Base-by-base conservation (phyloP, 2,329 filamentous ascomycete species). In the Calonectria henricotiae region DNA sequence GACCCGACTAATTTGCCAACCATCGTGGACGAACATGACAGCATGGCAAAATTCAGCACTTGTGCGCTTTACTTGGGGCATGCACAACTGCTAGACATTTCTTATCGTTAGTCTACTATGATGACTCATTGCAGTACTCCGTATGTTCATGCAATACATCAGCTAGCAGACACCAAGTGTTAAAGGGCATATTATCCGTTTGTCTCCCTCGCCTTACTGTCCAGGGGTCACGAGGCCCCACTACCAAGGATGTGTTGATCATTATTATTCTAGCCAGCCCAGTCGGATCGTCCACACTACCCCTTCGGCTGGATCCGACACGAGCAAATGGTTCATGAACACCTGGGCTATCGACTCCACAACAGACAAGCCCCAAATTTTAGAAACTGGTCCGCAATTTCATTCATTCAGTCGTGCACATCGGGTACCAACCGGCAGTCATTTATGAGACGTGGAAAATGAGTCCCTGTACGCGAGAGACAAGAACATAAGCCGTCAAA, bases 181-280 rank as follows among this genome's bases (percentile, higher is more conserved):
- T 37, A 37, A 37, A 11, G 35, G 43, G 7, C 43, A 5, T 23
- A 1, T 23, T 46, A n/a, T 46, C 6, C 9, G 23, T 12, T 46
- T 23, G n/a, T 12, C n/a, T 23, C 20, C n/a, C 35, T 46, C n/a
- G 9, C 41, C 41, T n/a, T n/a, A 7, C 8, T 3, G 41, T 23
- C 7, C 20, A 46, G 43, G 43, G 43, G 43, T 46, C 9, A 7
- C n/a, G 17, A 46, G 43, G 43, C 11, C 43, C 43, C n/a, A 46
- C 43, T 12, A 46, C n/a, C 7, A 37, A 39, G 20, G 51, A 58
- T 39, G 32, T n/a, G 51, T 37, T 58, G 51, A 58, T 58, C 51
- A 25, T 39, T 35, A 58, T 58, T 15, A 58, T 58, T 20, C 51
- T 23, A 58, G 51, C 35, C 51, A 37, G 32, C 30, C 51, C 41